Evolutionary conservation across 495 filamentous ascomycete species (phyloP).

Genomic region (Thermochaetoides thermophila): DNA sequence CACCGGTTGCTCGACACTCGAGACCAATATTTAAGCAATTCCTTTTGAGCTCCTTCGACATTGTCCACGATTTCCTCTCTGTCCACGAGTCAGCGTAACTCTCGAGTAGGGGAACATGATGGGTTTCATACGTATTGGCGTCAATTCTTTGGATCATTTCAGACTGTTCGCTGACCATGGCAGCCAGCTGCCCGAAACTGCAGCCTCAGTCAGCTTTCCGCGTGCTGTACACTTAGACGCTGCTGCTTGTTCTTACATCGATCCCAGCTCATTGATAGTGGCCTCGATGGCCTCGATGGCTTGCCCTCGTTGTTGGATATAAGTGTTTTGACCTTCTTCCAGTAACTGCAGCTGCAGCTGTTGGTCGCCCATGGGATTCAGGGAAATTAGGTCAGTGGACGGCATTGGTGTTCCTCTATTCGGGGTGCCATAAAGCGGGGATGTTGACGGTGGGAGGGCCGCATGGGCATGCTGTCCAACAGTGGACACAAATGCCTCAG

Average conservation of each 20-base stretch:
- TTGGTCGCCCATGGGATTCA: conserved; percentile 75
- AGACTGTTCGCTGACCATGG: conserved; percentile 93
- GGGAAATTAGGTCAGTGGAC: conserved; percentile 58
- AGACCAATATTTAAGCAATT: conserved; percentile 92
- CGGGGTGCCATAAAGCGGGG: conserved; percentile 78
- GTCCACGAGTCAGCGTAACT: conserved; percentile 23
- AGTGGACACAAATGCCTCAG: conserved; percentile 90
- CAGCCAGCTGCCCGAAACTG: conserved; percentile 78
- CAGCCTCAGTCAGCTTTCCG: background rate
- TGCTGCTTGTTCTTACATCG: conserved; percentile 35
- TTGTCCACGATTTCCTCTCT: conserved; percentile 76
- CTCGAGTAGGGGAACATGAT: background rate
- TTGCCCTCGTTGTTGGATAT: conserved; percentile 85
- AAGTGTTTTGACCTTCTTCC: conserved; percentile 85
- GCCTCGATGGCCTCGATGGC: conserved; percentile 94
- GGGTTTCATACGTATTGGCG: conserved; percentile 68
- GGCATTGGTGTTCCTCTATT: conserved; percentile 41
- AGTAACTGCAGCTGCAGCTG: conserved; percentile 82
- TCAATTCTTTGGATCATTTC: conserved; percentile 91
- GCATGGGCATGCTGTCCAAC: conserved; percentile 55
- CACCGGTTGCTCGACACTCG: conserved; percentile 87
- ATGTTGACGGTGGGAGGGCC: conserved; percentile 50
- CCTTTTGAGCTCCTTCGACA: conserved; percentile 86
- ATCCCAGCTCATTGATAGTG: conserved; percentile 85
- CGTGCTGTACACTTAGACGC: too few species aligned